Base-by-base conservation (phyloP, 2,329 filamentous ascomycete species). In the Cladorrhinum sp. region DNA sequence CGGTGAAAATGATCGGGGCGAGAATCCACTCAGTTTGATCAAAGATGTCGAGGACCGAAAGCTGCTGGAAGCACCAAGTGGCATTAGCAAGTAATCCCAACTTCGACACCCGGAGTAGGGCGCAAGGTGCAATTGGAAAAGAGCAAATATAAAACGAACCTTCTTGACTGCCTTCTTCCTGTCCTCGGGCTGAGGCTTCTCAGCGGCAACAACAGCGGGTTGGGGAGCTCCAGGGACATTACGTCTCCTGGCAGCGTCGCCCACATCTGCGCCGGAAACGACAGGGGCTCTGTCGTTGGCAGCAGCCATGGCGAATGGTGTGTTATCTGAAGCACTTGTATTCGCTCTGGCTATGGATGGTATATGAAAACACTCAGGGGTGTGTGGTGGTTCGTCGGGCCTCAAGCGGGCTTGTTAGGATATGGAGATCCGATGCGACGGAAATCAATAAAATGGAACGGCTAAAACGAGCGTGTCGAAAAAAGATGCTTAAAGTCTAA, bases 11-110 rank as follows among this genome's bases (percentile, higher is more conserved):
- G 69, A 88, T 71, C 58, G 86, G 82, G 64, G 83, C 81, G 71
- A 86, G 79, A 70, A 87, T 70, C 72, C 81, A 78, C 73, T 90
- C 81, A 82, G 85, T 84, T 75, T 87, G 78, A 68, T 82, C 79
- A 66, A 92, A 81, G 68, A 83, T 79, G 59, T 87, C 74, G 67
- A 90, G 75, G 65, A 90, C 73, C 23, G 84, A 84, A 67, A 84
- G 79, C 66, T 80, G 74, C 75, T 83, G 62, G 3, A 58, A 27
- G 23, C 16, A 60, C 23, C 16, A 18, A 55, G 24, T 49, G 13
- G 2, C 32, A 62, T 76, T 55, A 72, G 70, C 63, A 64, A 16
- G 20, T 18, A 22, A n/a, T 22, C 6, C 9, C 25, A 52, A 49
- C 25, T 18, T 2, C 20, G 50, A 7, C 13, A 27, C n/a, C 27